Conservation (phyloP, 2,329 filamentous ascomycete genomes). For the Fusarium ambrosium region DNA sequence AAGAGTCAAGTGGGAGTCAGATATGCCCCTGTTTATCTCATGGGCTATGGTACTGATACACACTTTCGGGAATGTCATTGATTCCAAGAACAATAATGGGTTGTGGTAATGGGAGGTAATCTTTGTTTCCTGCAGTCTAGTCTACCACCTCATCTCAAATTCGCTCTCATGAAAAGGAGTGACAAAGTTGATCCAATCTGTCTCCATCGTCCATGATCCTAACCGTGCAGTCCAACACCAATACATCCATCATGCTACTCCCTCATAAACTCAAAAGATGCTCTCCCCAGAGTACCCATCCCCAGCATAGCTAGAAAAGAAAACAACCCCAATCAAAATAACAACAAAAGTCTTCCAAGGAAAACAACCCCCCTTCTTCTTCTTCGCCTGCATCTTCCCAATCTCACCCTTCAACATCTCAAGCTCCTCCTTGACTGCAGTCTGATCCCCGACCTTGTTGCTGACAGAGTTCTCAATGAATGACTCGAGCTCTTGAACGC, state of each 20-base stretch:
- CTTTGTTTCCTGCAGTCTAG: not conserved
- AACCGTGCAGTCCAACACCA: not conserved
- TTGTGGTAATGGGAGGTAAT: not conserved
- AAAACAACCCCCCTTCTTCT: not conserved
- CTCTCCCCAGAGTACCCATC: not conserved
- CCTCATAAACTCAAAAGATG: not conserved
- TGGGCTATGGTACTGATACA: not conserved
- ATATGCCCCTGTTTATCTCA: too few relatives aligned
- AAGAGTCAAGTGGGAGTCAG: too few relatives aligned
- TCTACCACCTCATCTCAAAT: not conserved
- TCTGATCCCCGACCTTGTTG: not conserved
- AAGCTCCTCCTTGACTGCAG: too few relatives aligned
- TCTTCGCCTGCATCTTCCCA: too few relatives aligned
- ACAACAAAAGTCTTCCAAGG: not conserved
- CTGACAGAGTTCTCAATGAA: not conserved
- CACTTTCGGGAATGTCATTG: not conserved
- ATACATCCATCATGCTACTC: not conserved
- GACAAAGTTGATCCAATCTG: not conserved
- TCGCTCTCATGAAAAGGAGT: not conserved
- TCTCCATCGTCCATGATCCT: not conserved
- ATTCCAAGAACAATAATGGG: not conserved
- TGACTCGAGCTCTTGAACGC: not conserved
- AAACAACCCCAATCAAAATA: not conserved
- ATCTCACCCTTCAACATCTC: too few relatives aligned
- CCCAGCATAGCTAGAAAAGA: too few relatives aligned